These are phyloP conservation scores for Maudiozyma saulgeensis DNA, from an alignment of 805 yeast species.

Conservation along the genomic window DNA sequence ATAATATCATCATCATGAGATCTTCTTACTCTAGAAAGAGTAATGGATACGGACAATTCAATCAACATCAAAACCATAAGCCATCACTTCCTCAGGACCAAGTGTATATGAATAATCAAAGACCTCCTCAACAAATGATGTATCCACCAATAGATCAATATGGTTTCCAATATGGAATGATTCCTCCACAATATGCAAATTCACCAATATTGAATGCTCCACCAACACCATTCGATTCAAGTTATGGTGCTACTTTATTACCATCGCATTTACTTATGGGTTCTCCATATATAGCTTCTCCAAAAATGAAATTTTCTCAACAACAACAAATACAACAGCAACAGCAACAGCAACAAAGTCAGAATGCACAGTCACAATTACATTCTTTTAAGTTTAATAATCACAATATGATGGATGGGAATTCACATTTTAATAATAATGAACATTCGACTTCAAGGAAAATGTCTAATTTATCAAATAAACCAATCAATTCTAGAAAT, in stretches of 20 bases:
- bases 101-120: background rate
- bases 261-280: conserved; percentile 53
- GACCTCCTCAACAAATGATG: background rate
- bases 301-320: conserved; percentile 17
- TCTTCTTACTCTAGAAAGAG: conserved; percentile 4
- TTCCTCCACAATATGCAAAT: conserved; percentile 10
- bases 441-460: background rate
- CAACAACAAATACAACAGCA: conserved; percentile 1
- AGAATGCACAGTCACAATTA: background rate
- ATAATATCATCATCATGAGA: background rate
- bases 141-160: conserved; percentile 1
- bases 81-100: background rate
- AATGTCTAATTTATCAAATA: background rate
- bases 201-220: conserved; percentile 20
- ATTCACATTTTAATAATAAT: background rate
- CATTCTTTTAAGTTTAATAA: background rate
- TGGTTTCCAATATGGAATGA: background rate
- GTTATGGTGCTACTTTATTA: conserved; percentile 51
- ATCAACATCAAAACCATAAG: background rate
- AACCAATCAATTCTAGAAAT: background rate
- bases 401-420: background rate
- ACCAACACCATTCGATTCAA: conserved; percentile 52
- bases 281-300: conserved; percentile 46
- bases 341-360: background rate
- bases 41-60: background rate